Percentiles rank a stretch among this genome's conserved stretches.
Evolutionary conservation across 1,139 yeast genomes (phyloP).

Genomic region (Hyphopichia wangnamkhiaoensis): DNA sequence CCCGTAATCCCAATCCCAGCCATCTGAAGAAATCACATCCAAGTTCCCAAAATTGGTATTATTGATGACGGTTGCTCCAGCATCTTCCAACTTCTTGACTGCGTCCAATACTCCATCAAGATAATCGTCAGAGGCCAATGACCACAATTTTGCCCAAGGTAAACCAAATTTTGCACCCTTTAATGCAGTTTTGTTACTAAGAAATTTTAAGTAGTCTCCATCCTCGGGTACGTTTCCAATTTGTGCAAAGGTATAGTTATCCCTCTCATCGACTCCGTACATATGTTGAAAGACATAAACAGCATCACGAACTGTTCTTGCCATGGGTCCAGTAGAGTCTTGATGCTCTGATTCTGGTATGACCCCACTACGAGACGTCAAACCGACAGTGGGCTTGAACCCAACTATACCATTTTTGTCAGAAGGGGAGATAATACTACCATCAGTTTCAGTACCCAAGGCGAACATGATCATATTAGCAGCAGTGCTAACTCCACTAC

Average conservation of each 20-base stretch:
- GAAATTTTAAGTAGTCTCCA: conserved; percentile 19
- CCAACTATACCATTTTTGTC: conserved; percentile 20
- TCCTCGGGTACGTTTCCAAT: conserved; percentile 20
- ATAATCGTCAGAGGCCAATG: conserved; percentile 12
- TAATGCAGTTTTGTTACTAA: conserved; percentile 16
- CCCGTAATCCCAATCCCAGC: conserved; percentile 25
- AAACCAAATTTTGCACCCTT: conserved; percentile 24
- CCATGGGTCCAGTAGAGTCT: conserved; percentile 20
- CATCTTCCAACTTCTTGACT: conserved; percentile 14
- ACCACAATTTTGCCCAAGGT: conserved; percentile 23
- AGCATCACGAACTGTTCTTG: conserved; percentile 22
- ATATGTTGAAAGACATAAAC: conserved; percentile 21
- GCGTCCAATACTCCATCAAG: conserved; percentile 14
- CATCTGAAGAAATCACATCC: conserved; percentile 20
- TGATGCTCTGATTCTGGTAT: conserved; percentile 24
- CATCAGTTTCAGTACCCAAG: conserved; percentile 22
- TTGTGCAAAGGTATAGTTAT: conserved; percentile 18
- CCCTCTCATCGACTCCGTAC: conserved; percentile 21
- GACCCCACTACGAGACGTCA: conserved; percentile 21
- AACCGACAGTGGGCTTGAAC: conserved; percentile 22
- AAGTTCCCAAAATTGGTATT: conserved; percentile 20
- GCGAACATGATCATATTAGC: conserved; percentile 21
- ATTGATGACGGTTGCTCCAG: conserved; percentile 21
- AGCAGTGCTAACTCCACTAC: conserved; percentile 20
- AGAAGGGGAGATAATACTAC: conserved; percentile 21